Conservation (phyloP, 208 protist species). For the Borovskyia barvae region DNA sequence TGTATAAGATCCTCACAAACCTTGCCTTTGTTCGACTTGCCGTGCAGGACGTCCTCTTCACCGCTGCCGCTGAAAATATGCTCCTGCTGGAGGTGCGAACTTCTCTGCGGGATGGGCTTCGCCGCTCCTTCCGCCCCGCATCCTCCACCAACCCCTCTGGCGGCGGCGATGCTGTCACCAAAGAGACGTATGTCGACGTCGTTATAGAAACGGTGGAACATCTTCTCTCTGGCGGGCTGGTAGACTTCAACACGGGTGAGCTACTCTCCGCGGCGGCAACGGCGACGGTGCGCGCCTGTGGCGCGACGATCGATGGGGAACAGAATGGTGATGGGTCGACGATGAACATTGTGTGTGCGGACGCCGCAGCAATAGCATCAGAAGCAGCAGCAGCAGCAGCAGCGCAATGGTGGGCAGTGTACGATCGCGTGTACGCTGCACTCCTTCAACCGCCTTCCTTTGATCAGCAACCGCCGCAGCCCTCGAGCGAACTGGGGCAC, state of each 20-base stretch:
- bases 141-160: too few species aligned
- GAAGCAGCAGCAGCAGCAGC: not conserved
- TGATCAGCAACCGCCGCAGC: not conserved
- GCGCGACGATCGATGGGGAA: not conserved
- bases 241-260: slow-evolving; percentile 63
- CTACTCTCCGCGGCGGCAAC: slow-evolving; percentile 18
- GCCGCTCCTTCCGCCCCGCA: not conserved
- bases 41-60: slow-evolving; percentile 77
- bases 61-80: slow-evolving; percentile 67
- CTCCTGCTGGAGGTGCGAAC: slow-evolving; percentile 78
- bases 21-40: slow-evolving; percentile 69
- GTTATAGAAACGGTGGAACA: slow-evolving; percentile 65
- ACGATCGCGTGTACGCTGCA: slow-evolving; percentile 20
- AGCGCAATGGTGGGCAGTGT: slow-evolving; percentile 21
- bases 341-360: not conserved
- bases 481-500: not conserved
- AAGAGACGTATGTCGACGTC: slow-evolving; percentile 48
- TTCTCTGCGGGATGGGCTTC: slow-evolving; percentile 70
- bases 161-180: slow-evolving; percentile 16
- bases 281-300: not conserved
- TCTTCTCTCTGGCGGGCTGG: slow-evolving; percentile 53
- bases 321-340: not conserved
- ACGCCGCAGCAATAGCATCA: too few species aligned
- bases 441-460: not conserved
- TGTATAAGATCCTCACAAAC: slow-evolving; percentile 79